Conservation (phyloP, 1,284 basidiomycete genomes). For the Omphalotus olearius region DNA sequence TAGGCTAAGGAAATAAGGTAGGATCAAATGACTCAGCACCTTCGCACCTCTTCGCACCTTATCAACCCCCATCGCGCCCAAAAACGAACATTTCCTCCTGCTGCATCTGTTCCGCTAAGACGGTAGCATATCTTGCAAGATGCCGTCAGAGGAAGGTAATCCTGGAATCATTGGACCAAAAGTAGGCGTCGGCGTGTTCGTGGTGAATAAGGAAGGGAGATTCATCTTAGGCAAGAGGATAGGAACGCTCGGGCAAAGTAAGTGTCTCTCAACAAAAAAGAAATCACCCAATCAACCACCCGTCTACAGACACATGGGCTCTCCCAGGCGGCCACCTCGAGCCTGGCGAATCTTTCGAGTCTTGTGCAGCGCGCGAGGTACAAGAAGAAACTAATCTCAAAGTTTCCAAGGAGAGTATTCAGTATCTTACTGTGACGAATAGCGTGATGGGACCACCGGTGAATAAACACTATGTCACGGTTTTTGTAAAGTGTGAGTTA, state of each 20-base stretch:
- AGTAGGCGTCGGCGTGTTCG: conserved; percentile 10
- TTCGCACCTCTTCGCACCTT: too few species aligned
- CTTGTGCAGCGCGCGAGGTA: conserved; percentile 8
- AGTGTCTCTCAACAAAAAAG: neutral
- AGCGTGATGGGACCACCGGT: conserved; percentile 1
- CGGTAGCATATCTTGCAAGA: too few species aligned
- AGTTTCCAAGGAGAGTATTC: neutral
- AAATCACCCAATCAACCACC: too few species aligned
- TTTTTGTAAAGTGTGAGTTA: conserved; percentile 4
- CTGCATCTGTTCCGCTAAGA: too few species aligned
- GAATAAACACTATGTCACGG: conserved; percentile 9
- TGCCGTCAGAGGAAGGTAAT: neutral
- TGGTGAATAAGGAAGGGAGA: conserved; percentile 2
- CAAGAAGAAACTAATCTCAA: conserved; percentile 8
- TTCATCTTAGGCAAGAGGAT: conserved; percentile 6
- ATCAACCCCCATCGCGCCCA: too few species aligned
- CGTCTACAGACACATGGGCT: conserved; percentile 6
- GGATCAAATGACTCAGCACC: too few species aligned
- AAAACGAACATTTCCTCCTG: too few species aligned
- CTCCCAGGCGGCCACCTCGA: conserved; percentile 11
- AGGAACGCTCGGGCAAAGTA: conserved; percentile 8
- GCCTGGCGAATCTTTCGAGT: conserved; percentile 8
- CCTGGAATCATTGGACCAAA: neutral
- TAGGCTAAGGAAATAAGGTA: too few species aligned
- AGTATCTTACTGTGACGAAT: conserved; percentile 8